A percentile compares a stretch with the other conserved stretches of the same genome.
Evolutionary conservation across 768 basidiomycete genomes (phyloP).

Genomic region (Pleurotus sapidus): DNA sequence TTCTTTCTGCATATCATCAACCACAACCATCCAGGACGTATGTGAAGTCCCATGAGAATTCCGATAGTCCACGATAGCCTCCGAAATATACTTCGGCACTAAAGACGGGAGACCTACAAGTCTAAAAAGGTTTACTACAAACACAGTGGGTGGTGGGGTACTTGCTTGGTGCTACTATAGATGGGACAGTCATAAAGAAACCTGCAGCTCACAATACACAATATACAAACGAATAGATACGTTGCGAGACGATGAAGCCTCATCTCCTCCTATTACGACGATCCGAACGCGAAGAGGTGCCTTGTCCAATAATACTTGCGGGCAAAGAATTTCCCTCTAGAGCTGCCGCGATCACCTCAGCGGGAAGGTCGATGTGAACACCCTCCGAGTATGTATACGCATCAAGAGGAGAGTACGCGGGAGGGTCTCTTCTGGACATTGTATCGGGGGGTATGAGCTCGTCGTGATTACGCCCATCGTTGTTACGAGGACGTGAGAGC

Average conservation of each 20-base stretch:
- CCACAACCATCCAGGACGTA: not conserved
- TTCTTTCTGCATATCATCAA: too few relatives aligned
- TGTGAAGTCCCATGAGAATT: not conserved
- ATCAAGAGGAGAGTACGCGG: constrained; percentile 87
- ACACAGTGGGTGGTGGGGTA: constrained; percentile 2
- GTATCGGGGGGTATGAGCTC: constrained; percentile 19
- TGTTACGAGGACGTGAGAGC: constrained; percentile 34
- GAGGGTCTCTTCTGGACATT: constrained; percentile 60
- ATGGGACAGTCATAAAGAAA: not conserved
- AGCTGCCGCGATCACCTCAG: constrained; percentile 88
- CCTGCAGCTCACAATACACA: constrained; percentile 13
- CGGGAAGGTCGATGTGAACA: constrained; percentile 90
- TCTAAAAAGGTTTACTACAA: constrained; percentile 7
- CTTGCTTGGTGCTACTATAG: constrained; percentile 5
- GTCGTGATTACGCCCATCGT: constrained; percentile 24
- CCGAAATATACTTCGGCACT: too few relatives aligned
- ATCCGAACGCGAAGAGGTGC: constrained; percentile 43
- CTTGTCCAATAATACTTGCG: constrained; percentile 52
- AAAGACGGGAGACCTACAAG: not conserved
- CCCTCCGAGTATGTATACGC: constrained; percentile 83
- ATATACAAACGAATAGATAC: constrained; percentile 23
- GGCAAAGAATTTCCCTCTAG: constrained; percentile 73
- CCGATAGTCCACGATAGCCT: too few relatives aligned
- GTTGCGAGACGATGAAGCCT: constrained; percentile 9
- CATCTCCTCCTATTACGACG: constrained; percentile 59